A percentile compares a stretch with the other conserved stretches of the same genome.
Conservation (phyloP, 1,284 basidiomycete species). For the Papiliotrema laurentii region DNA sequence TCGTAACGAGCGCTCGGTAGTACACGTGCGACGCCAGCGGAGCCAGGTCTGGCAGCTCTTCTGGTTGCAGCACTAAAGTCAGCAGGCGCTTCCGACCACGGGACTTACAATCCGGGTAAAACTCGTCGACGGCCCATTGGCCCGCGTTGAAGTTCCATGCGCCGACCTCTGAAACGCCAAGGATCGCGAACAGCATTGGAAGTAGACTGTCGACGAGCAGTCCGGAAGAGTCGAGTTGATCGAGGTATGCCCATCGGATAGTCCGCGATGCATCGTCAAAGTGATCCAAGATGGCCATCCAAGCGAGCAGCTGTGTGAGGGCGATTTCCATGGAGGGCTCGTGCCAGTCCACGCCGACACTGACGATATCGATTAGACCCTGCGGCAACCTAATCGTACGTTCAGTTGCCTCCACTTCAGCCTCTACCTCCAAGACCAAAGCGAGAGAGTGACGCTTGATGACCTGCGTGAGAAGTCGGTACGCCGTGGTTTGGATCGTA, state of each 20-base stretch:
- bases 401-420: constrained; percentile 47
- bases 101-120: constrained; percentile 68
- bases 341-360: constrained; percentile 48
- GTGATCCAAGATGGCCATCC: constrained; percentile 85
- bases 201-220: constrained; percentile 66
- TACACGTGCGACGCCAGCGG: constrained; percentile 84
- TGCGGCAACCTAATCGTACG: constrained; percentile 54
- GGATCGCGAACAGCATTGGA: constrained; percentile 66
- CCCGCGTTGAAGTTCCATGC: constrained; percentile 51
- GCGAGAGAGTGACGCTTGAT: constrained; percentile 31
- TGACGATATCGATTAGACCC: constrained; percentile 64
- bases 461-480: constrained; percentile 34
- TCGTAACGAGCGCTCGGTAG: constrained; percentile 72
- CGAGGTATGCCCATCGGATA: constrained; percentile 61
- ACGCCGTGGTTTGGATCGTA: constrained; percentile 36
- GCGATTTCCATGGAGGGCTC: constrained; percentile 41
- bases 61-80: constrained; percentile 57
- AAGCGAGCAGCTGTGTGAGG: constrained; percentile 62
- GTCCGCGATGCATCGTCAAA: constrained; percentile 65
- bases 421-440: constrained; percentile 77
- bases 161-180: constrained; percentile 52
- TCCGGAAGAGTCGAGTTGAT: constrained; percentile 69
- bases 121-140: constrained; percentile 80
- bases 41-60: constrained; percentile 53
- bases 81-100: neutral